A percentile compares a stretch with the other conserved stretches of the same genome.
Conservation (phyloP, 805 yeast genomes). For the Wickerhamiella galacta region DNA sequence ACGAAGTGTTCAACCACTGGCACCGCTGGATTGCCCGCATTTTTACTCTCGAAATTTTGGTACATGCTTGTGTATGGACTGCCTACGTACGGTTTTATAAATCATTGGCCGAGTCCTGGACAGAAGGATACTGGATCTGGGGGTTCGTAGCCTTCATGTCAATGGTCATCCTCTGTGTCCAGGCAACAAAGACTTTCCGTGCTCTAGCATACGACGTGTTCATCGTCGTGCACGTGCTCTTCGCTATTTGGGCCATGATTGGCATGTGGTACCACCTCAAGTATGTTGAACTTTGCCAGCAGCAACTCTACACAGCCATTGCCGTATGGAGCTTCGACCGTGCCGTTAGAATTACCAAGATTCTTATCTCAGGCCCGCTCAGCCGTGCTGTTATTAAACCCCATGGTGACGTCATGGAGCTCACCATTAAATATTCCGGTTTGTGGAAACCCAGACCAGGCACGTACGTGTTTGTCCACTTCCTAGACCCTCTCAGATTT, state of each 20-base stretch:
- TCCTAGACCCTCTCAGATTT: conserved; percentile 31
- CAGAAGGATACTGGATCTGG: conserved; percentile 12
- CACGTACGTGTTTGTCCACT: conserved; percentile 9
- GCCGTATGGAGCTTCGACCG: conserved; percentile 58
- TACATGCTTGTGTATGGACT: conserved; percentile 44
- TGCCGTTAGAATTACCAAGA: conserved; percentile 34
- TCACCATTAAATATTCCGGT: background rate
- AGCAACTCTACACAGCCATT: conserved; percentile 35
- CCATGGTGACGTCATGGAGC: background rate
- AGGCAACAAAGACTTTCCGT: conserved; percentile 36
- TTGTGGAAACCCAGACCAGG: conserved; percentile 1
- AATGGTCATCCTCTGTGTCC: conserved; percentile 25
- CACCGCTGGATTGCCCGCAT: conserved; percentile 49
- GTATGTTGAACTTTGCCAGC: conserved; percentile 28
- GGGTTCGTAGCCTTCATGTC: conserved; percentile 16
- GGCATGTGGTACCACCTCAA: conserved; percentile 41
- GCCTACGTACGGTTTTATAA: conserved; percentile 11
- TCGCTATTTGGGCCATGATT: conserved; percentile 36
- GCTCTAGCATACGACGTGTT: conserved; percentile 39
- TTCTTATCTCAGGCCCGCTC: conserved; percentile 14
- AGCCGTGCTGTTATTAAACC: background rate
- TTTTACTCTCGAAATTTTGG: conserved; percentile 28
- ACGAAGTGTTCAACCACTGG: conserved; percentile 35
- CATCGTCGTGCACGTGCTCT: conserved; percentile 35
- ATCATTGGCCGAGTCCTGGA: conserved; percentile 13